Evolutionary conservation across 371 early-diverging fungal species (phyloP), one percentile per base, ranked within the genome.

Genomic region (Mortierella sp.): DNA sequence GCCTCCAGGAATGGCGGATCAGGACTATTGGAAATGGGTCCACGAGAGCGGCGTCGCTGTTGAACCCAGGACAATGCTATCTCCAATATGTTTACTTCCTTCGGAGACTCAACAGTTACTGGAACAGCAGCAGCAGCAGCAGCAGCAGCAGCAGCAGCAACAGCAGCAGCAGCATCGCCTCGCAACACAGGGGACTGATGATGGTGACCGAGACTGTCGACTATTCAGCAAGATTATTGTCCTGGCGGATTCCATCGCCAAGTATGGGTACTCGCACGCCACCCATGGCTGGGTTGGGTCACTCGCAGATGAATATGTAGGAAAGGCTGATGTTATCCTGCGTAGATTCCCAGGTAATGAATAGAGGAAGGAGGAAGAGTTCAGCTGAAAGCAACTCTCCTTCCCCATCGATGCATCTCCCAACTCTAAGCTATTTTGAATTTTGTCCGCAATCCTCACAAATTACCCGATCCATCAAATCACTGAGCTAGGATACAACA

Each of bases 331-430:
- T 26, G 67, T 79, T n/a, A 57, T 72, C 44, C 46, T 79, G 7
- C 73, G 80, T 56, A 59, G 70, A 16, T 79, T 79, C 57, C 80
- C 80, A 66, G 80, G 80, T 73, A 70, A 57, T 28, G 30, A 53
- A 7, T 26, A 14, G 11, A 9, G 37, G 37, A 37, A 37, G n/a
- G n/a, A n/a, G n/a, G n/a, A n/a, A n/a, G n/a, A n/a, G n/a, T n/a
- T n/a, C n/a, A 37, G 37, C 37, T 37, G 37, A 37, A n/a, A n/a
- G n/a, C n/a, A n/a, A n/a, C n/a, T n/a, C n/a, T n/a, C n/a, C n/a
- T n/a, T 37, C 9, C 37, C 37, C 9, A 9, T 37, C 37, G 37
- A 37, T 37, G 37, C 37, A 9, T 9, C 37, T 37, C 37, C 9
- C 37, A 37, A 37, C 37, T 9, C 37, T 37, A 37, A 37, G 9